A percentile compares a stretch with the other conserved stretches of the same genome.
Evolutionary conservation across 441 rosid species (phyloP).

Genomic region (Corymbia calophylla): DNA sequence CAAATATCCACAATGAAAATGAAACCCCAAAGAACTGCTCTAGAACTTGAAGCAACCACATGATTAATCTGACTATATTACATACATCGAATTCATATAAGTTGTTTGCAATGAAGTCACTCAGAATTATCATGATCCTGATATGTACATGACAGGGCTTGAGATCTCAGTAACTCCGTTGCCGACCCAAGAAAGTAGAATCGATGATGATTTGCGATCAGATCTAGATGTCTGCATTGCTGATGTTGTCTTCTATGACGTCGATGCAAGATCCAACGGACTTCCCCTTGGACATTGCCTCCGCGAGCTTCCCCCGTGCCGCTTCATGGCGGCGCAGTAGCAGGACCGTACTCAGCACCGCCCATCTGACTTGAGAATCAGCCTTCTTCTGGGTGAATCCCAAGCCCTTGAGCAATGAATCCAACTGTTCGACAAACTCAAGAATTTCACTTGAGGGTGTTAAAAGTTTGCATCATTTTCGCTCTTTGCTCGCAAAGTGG

Average conservation of each 20-base stretch:
- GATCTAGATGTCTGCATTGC: constrained; percentile 40
- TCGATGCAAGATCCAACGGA: constrained; percentile 69
- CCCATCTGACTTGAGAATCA: constrained; percentile 89
- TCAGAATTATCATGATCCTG: neutral
- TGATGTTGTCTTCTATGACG: constrained; percentile 46
- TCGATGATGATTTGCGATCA: neutral
- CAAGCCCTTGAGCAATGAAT: constrained; percentile 56
- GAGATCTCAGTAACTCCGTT: neutral
- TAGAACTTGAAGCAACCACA: neutral
- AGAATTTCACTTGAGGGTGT: neutral
- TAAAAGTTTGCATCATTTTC: neutral
- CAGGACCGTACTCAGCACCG: constrained; percentile 62
- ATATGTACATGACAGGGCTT: neutral
- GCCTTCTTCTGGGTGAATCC: constrained; percentile 92
- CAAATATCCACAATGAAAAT: neutral
- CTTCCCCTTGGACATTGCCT: constrained; percentile 59
- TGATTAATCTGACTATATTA: neutral
- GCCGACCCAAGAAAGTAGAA: neutral
- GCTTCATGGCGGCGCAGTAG: constrained; percentile 64
- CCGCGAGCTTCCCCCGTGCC: constrained; percentile 62
- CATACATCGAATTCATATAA: neutral
- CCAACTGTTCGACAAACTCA: constrained; percentile 34
- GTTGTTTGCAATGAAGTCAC: neutral
- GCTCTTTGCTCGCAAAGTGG: neutral
- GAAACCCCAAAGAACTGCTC: neutral